Evolutionary conservation across 495 filamentous ascomycete species (phyloP).

Genomic region (Neurospora sp.): DNA sequence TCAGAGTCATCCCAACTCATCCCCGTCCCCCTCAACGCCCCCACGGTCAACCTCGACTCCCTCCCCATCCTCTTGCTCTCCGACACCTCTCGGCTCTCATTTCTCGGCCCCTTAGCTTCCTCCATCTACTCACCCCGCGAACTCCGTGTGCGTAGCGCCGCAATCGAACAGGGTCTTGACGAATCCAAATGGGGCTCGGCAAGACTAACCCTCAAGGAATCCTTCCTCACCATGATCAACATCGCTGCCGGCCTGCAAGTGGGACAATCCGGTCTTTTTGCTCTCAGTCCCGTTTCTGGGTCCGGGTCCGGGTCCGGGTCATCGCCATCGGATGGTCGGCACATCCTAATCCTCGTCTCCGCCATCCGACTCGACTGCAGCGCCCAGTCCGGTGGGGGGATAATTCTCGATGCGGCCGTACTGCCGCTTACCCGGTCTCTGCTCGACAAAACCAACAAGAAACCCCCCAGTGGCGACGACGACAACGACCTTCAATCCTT

Average conservation of each 20-base stretch:
- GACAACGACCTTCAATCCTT: constrained; percentile 13
- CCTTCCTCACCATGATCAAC: constrained; percentile 36
- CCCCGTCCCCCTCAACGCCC: constrained; percentile 27
- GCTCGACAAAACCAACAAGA: background rate
- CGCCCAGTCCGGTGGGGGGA: constrained; percentile 14
- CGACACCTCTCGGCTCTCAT: constrained; percentile 17
- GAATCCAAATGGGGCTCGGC: background rate
- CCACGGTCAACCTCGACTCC: constrained; percentile 31
- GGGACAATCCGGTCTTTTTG: constrained; percentile 26
- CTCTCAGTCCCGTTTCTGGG: constrained; percentile 16
- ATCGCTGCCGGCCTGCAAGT: constrained; percentile 32
- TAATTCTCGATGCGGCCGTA: constrained; percentile 40
- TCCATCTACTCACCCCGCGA: constrained; percentile 33
- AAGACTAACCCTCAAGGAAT: constrained; percentile 39
- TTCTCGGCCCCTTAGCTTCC: constrained; percentile 27
- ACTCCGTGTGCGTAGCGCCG: constrained; percentile 14
- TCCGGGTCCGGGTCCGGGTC: background rate
- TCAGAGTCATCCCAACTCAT: background rate
- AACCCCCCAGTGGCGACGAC: background rate
- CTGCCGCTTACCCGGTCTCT: constrained; percentile 30
- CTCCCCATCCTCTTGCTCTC: constrained; percentile 30
- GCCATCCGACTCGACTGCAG: constrained; percentile 32
- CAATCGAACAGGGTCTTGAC: background rate
- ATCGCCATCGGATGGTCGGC: constrained; percentile 7
- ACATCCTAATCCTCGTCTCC: constrained; percentile 32